Evolutionary conservation across 176 grass and related monocot genomes (phyloP), one percentile per base, ranked within the genome.

Genomic region (Chloris gayana): DNA sequence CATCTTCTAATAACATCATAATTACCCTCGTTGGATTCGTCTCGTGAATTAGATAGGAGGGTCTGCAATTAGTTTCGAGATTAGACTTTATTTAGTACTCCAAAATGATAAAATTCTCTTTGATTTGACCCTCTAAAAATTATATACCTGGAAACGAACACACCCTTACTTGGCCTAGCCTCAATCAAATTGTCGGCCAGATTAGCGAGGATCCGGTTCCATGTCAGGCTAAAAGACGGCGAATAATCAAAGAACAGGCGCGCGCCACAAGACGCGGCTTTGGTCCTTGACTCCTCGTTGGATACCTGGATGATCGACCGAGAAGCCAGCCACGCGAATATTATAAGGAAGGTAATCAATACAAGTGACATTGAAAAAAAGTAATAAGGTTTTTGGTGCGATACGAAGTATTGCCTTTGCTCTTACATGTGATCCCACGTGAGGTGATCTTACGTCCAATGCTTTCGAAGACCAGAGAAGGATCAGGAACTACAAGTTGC

Each of bases 191-290:
- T 89, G 76, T 86, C 83, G 70, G 89, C 70, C 74, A 75, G 84
- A 86, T 86, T 88, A 91, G 75, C 74, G 73, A 89, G 88, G 78
- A 91, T 88, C 92, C 54, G 88, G 84, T 91, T 84, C 79, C 73
- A 66, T 88, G 83, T 83, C 84, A 77, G 51, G 46, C 77, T 72
- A 73, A 89, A 86, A 73, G 37, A 30, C 7, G 21, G 46, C 71
- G 73, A 90, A 84, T 69, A 82, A 67, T 73, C 38, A 61, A 72
- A 75, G 14, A 10, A 17, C 22, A 22, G 35, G 31, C 24, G 30
- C 76, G 29, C 34, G 73, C 67, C 80, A 77, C 73, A 68, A 66
- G 75, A 72, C 67, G 73, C 66, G 76, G 75, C 69, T 78, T 72
- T 92, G 46, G 66, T 71, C 29, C 64, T 73, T 82, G 2, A n/a